phyloP scores from a whole-genome alignment of 352 stramenopile species.

The Globisporangium nodosum region DNA sequence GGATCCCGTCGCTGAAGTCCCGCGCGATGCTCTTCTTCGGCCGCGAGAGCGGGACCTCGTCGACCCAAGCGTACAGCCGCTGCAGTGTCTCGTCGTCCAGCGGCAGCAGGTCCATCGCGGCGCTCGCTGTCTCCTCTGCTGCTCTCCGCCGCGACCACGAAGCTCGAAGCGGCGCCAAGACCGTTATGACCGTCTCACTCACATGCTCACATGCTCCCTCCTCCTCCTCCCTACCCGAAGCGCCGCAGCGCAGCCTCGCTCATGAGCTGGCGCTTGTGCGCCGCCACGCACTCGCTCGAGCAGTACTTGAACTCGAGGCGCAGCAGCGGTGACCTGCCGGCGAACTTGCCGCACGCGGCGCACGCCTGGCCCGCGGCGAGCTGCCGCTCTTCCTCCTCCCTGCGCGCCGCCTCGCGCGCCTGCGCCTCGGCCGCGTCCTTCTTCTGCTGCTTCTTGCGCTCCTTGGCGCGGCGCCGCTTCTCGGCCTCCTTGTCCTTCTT shows the following conservation, averaged over 20 bases:
- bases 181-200: slow-evolving; percentile 5
- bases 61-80: slow-evolving; percentile 94
- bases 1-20: slow-evolving; percentile 94
- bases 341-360: slow-evolving; percentile 76
- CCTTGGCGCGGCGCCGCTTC: slow-evolving; percentile 81
- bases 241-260: slow-evolving; percentile 88
- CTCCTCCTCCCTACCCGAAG: slow-evolving; percentile 14
- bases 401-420: slow-evolving; percentile 52
- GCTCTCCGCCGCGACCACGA: slow-evolving; percentile 2
- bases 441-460: slow-evolving; percentile 91
- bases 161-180: slow-evolving; percentile 20
- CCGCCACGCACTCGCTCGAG: slow-evolving; percentile 90
- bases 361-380: slow-evolving; percentile 68
- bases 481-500: slow-evolving; percentile 84
- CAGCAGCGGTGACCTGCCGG: slow-evolving; percentile 85
- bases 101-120: slow-evolving; percentile 43
- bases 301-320: slow-evolving; percentile 93
- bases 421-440: slow-evolving; percentile 63
- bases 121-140: neutral
- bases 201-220: slow-evolving; percentile 19
- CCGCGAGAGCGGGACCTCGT: slow-evolving; percentile 91
- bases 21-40: slow-evolving; percentile 94
- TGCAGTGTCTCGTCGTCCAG: slow-evolving; percentile 90
- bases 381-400: slow-evolving; percentile 66
- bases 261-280: slow-evolving; percentile 91